Evolutionary conservation across 2,329 filamentous ascomycete genomes (phyloP), one percentile per base, ranked within the genome.

Genomic region (Diplodia mutila): DNA sequence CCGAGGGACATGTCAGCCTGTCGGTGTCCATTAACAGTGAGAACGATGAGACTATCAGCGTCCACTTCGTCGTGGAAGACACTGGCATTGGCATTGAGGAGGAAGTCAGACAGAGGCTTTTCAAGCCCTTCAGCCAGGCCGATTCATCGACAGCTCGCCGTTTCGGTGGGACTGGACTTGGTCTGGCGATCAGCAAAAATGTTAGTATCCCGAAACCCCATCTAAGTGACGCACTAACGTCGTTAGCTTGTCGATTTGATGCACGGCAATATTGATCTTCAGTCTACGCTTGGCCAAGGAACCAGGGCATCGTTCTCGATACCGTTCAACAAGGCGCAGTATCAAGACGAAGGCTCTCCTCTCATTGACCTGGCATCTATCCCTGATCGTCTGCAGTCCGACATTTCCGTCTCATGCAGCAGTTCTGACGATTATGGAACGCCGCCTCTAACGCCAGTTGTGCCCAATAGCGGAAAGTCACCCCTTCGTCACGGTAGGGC

Each of bases 81-180:
- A 92, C 90, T 0, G 91, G 92, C 0, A 93, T 94, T 61, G 91
- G 91, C 3, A 94, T 94, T 37, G 90, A 93, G 70, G 89, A 93
- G 57, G 89, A 92, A 67, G 90, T 93, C 5, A 85, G 88, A 21
- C 89, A 88, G 73, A 86, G 86, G 46, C 82, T 94, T 0, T 95
- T 94, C 79, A 89, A 90, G 70, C 91, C 92, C 0, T 95, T 94
- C 77, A 91, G 89, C 69, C 92, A 95, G 77, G 91, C 91, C 4
- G 92, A 94, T 74, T 88, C 91, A 1, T 93, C 91, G 3, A 94
- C 91, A 0, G 91, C 91, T 21, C 84, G 91, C 65, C 85, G 88
- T n/a, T 94, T 93, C 75, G 91, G 91, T 48, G 91, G 91, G 0
- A 94, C 91, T 1, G 91, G 91, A 1, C 80, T 94, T 0, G 92